phyloP scores from a whole-genome alignment of 1,139 yeast genomes.

The Lodderomyces elongisporus region DNA sequence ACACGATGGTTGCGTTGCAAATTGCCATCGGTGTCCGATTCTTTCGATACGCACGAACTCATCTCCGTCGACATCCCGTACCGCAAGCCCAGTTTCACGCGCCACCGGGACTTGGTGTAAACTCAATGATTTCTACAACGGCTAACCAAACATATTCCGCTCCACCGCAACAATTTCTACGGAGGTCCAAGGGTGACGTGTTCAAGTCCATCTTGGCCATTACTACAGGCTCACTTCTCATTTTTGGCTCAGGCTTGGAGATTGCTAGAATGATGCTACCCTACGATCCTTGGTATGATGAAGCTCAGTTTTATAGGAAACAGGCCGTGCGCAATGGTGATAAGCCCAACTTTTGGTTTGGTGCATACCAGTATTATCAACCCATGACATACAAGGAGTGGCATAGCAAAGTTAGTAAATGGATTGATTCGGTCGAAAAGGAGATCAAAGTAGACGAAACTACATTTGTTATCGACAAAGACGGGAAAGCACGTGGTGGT shows the following conservation, averaged over 20 bases:
- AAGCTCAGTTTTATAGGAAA: constrained; percentile 46
- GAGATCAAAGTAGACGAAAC: constrained; percentile 6
- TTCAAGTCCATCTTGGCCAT: constrained; percentile 15
- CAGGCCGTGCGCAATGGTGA: constrained; percentile 39
- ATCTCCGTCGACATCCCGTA: too few relatives aligned
- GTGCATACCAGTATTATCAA: constrained; percentile 46
- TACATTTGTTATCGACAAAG: constrained; percentile 1
- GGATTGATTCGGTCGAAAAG: constrained; percentile 20
- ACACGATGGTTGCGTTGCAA: constrained; percentile 45
- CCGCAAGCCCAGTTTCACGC: too few relatives aligned
- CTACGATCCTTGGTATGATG: constrained; percentile 64
- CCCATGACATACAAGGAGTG: constrained; percentile 51
- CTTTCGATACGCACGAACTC: constrained; percentile 19
- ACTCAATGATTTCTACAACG: constrained; percentile 6
- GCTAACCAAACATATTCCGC: constrained; percentile 4
- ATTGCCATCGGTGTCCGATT: constrained; percentile 36
- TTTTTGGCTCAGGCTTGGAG: constrained; percentile 45
- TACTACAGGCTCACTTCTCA: constrained; percentile 20
- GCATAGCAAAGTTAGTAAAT: constrained; percentile 32
- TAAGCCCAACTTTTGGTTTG: constrained; percentile 53
- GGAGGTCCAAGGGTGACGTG: constrained; percentile 11
- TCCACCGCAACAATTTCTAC: constrained; percentile 5
- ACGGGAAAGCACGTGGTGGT: not conserved
- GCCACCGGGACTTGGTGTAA: too few relatives aligned
- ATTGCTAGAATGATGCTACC: constrained; percentile 43